A percentile compares a stretch with the other conserved stretches of the same genome.
Conservation (phyloP, 257 asterid species). For the Lavandula angustifolia region DNA sequence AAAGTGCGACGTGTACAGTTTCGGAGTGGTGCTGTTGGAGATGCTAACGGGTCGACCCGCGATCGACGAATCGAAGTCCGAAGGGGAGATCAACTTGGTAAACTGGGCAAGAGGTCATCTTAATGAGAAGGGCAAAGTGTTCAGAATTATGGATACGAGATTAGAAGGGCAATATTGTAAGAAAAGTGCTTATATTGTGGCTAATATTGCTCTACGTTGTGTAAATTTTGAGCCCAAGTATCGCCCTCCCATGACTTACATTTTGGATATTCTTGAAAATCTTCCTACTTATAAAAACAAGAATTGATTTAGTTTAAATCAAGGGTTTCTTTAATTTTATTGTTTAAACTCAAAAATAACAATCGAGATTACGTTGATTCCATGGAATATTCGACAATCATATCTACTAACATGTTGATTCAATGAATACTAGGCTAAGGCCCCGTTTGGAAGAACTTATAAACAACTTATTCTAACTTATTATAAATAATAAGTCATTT, state of each 20-base stretch:
- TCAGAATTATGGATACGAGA: constrained; percentile 54
- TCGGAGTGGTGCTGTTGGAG: constrained; percentile 47
- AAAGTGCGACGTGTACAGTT: constrained; percentile 51
- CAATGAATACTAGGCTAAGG: no score
- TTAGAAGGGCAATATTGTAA: constrained; percentile 57
- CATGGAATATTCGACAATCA: no score
- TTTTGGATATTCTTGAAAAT: constrained; percentile 54
- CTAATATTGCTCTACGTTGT: constrained; percentile 53
- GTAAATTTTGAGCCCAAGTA: constrained; percentile 46
- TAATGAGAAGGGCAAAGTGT: constrained; percentile 41
- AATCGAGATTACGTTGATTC: no score
- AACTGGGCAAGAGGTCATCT: constrained; percentile 48
- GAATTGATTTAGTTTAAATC: no score
- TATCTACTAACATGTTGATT: no score
- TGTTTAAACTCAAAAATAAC: no score
- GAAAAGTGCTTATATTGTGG: constrained; percentile 51
- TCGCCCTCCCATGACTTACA: constrained; percentile 56
- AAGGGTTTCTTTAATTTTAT: no score
- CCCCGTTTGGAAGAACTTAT: no score
- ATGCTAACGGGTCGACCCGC: constrained; percentile 50
- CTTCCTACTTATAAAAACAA: constrained; percentile 42
- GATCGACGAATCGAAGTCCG: constrained; percentile 44
- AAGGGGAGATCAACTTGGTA: constrained; percentile 44
- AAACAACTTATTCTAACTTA: no score
- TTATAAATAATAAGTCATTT: no score